Evolutionary conservation across 371 early-diverging fungal species (phyloP).

Genomic region (Syncephalastrum racemosum): DNA sequence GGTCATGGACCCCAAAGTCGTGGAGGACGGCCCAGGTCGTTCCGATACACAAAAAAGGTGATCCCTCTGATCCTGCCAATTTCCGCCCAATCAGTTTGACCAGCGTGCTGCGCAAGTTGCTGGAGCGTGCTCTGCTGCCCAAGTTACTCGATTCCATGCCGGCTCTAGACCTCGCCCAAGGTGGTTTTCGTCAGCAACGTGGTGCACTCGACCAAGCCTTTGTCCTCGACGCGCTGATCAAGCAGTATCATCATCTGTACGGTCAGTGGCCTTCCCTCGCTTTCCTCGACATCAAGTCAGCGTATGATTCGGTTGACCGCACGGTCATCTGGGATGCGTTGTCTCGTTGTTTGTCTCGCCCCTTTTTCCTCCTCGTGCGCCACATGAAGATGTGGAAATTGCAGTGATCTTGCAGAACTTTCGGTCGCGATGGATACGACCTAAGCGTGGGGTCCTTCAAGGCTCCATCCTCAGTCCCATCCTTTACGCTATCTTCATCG

Average conservation of each 20-base stretch:
- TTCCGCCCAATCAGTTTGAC: conserved; percentile 24
- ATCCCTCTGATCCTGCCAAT: conserved; percentile 12
- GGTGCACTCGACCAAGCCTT: conserved; percentile 9
- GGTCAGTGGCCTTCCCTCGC: conserved; percentile 12
- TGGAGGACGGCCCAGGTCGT: conserved; percentile 19
- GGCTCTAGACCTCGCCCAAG: conserved; percentile 26
- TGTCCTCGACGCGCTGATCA: conserved; percentile 5
- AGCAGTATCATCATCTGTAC: too few relatives aligned
- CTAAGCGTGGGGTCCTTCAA: conserved; percentile 21
- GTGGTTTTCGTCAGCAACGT: conserved; percentile 27
- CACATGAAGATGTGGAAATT: conserved; percentile 11
- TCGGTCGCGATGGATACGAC: conserved; percentile 11
- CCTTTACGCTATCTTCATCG: conserved; percentile 21
- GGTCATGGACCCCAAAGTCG: not conserved
- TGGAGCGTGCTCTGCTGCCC: conserved; percentile 14
- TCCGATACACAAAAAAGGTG: conserved; percentile 25
- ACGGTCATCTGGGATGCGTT: conserved; percentile 11
- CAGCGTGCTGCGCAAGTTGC: conserved; percentile 10
- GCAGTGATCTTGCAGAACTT: conserved; percentile 7
- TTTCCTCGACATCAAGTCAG: conserved; percentile 20
- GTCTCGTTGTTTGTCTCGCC: too few relatives aligned
- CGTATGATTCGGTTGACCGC: conserved; percentile 18
- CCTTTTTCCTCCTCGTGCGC: too few relatives aligned
- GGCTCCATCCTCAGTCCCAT: conserved; percentile 24
- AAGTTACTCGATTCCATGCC: not conserved